Evolutionary conservation across 2,329 filamentous ascomycete species (phyloP).

Genomic region (Diaporthe aspalathi): DNA sequence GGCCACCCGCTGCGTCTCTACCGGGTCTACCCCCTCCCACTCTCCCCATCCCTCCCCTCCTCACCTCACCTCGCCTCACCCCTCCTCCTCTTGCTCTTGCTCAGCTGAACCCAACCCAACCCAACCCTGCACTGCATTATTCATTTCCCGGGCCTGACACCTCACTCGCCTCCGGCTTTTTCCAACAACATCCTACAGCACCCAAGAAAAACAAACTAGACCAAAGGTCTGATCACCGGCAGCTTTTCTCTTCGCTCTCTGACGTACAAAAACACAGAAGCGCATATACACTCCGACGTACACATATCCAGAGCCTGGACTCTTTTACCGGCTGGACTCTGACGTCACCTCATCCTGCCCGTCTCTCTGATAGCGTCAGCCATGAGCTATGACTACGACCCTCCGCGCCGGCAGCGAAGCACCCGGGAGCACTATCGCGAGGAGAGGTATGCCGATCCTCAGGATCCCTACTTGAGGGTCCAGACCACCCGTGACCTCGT

Average conservation of each 20-base stretch:
- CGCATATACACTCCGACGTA: background rate
- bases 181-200: constrained; percentile 12
- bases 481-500: constrained; percentile 65
- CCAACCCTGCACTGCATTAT: constrained; percentile 17
- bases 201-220: background rate
- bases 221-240: constrained; percentile 4
- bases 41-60: background rate
- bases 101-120: constrained; percentile 20
- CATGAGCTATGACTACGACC: constrained; percentile 68
- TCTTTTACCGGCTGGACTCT: constrained; percentile 26
- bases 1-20: too few relatives aligned
- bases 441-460: constrained; percentile 65
- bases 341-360: constrained; percentile 36
- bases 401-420: constrained; percentile 58
- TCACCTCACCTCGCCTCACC: background rate
- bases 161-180: constrained; percentile 18
- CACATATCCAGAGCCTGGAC: background rate
- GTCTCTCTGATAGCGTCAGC: constrained; percentile 35
- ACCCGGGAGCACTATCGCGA: constrained; percentile 60
- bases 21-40: too few relatives aligned
- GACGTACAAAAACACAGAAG: background rate
- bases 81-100: constrained; percentile 25
- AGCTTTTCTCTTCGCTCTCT: background rate
- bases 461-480: constrained; percentile 60
- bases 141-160: constrained; percentile 28